Conservation (phyloP, 768 basidiomycete genomes). For the Saitozyma sp. region DNA sequence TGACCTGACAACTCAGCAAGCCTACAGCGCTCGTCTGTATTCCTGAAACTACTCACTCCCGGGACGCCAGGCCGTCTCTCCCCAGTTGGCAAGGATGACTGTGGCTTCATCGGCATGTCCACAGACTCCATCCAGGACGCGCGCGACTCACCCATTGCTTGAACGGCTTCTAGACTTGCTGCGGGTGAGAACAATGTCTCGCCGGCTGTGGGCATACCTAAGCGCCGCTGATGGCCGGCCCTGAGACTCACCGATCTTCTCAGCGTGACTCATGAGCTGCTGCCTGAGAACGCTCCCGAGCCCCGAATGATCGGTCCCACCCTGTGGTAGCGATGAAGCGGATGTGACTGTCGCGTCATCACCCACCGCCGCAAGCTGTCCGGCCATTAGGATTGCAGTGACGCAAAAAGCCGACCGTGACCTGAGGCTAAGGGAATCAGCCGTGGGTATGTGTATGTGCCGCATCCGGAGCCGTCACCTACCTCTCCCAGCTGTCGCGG, state of each 20-base stretch:
- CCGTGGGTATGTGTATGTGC: not conserved
- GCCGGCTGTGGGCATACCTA: conserved; percentile 39
- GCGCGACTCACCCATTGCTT: conserved; percentile 47
- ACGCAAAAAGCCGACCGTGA: conserved; percentile 10
- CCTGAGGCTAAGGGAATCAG: conserved; percentile 1
- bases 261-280: conserved; percentile 60
- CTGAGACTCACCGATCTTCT: conserved; percentile 57
- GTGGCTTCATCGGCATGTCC: not conserved
- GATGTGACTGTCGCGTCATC: not conserved
- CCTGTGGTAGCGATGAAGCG: conserved; percentile 1
- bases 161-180: conserved; percentile 9
- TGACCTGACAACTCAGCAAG: conserved; percentile 3
- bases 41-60: conserved; percentile 5
- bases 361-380: conserved; percentile 7
- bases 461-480: not conserved
- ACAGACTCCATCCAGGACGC: not conserved
- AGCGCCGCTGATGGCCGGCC: not conserved
- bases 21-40: not conserved
- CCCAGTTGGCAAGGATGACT: conserved; percentile 13
- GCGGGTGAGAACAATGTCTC: conserved; percentile 11
- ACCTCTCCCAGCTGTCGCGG: conserved; percentile 15
- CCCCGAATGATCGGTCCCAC: conserved; percentile 10
- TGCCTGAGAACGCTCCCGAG: conserved; percentile 58
- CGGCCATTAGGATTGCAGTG: conserved; percentile 11
- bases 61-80: conserved; percentile 17